phyloP scores from a whole-genome alignment of 306 rosid species.

The Coriaria nepalensis region DNA sequence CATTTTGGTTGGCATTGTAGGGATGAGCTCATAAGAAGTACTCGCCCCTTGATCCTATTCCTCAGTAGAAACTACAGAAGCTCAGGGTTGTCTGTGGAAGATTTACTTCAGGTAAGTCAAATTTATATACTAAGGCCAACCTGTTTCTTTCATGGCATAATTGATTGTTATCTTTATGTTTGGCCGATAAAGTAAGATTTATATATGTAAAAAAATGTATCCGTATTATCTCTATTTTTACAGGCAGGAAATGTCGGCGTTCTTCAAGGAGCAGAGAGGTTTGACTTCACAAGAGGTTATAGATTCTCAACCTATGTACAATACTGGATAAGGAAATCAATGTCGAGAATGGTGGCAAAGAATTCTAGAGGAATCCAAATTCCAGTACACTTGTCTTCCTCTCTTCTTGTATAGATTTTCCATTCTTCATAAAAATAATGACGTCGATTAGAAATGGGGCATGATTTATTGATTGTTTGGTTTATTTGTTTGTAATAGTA shows the following conservation, averaged over 20 bases:
- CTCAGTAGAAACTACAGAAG: slow-evolving; percentile 71
- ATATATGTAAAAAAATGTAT: too few relatives aligned
- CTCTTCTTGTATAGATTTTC: slow-evolving; percentile 13
- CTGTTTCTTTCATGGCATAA: not conserved
- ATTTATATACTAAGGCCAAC: not conserved
- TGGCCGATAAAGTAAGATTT: not conserved
- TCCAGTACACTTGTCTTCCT: slow-evolving; percentile 43
- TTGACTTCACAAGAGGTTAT: slow-evolving; percentile 64
- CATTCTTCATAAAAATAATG: slow-evolving; percentile 14
- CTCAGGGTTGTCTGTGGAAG: slow-evolving; percentile 61
- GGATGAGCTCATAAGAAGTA: slow-evolving; percentile 69
- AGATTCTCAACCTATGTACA: slow-evolving; percentile 86
- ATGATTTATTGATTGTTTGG: slow-evolving; percentile 23
- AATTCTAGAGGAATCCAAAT: slow-evolving; percentile 56
- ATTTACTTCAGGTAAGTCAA: slow-evolving; percentile 69
- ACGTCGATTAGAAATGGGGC: not conserved
- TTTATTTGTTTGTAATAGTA: slow-evolving; percentile 36
- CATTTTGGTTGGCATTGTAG: slow-evolving; percentile 54
- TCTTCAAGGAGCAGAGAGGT: slow-evolving; percentile 88
- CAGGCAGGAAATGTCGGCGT: slow-evolving; percentile 80
- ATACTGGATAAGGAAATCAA: slow-evolving; percentile 82
- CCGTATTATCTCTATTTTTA: too few relatives aligned
- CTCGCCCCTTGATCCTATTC: slow-evolving; percentile 57
- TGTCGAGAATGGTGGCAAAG: slow-evolving; percentile 53
- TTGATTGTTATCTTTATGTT: not conserved